These are phyloP conservation scores for Aspergillus sp. DNA, from an alignment of 2,329 filamentous ascomycete species.

Conservation along the genomic window DNA sequence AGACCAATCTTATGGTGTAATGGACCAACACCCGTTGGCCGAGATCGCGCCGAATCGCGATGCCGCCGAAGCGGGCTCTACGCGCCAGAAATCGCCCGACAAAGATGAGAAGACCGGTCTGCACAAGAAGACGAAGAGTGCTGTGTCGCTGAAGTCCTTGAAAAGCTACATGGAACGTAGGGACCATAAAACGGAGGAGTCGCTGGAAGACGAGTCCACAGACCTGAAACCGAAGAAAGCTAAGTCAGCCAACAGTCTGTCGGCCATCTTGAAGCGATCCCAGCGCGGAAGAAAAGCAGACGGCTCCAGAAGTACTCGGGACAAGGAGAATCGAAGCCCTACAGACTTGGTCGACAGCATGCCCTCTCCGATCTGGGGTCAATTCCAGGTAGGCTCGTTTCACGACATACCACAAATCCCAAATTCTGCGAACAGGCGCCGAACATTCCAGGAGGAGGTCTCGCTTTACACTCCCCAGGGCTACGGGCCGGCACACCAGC, in stretches of 20 bases:
- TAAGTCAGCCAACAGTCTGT: slow-evolving; percentile 82
- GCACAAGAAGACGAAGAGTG: slow-evolving; percentile 56
- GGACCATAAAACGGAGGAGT: slow-evolving; percentile 34
- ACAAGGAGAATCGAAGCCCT: slow-evolving; percentile 82
- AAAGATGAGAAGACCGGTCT: slow-evolving; percentile 36
- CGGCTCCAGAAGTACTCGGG: slow-evolving; percentile 53
- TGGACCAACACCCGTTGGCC: slow-evolving; percentile 33
- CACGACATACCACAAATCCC: slow-evolving; percentile 35
- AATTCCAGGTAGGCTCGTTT: slow-evolving; percentile 58
- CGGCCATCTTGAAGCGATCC: slow-evolving; percentile 71
- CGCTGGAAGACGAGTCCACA: slow-evolving; percentile 34
- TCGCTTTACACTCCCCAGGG: slow-evolving; percentile 58
- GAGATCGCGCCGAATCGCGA: slow-evolving; percentile 43
- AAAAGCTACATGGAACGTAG: slow-evolving; percentile 48
- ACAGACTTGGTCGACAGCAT: slow-evolving; percentile 45
- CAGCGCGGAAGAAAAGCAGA: slow-evolving; percentile 65
- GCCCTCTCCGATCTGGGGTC: slow-evolving; percentile 75
- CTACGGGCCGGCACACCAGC: slow-evolving; percentile 62
- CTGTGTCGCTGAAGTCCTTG: slow-evolving; percentile 53
- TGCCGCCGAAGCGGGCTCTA: slow-evolving; percentile 22
- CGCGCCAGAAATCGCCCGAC: slow-evolving; percentile 40
- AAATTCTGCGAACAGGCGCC: slow-evolving; percentile 46
- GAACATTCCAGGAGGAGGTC: slow-evolving; percentile 55
- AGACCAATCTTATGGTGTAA: slow-evolving; percentile 48
- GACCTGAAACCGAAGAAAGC: slow-evolving; percentile 62